A percentile compares a stretch with the other conserved stretches of the same genome.
Conservation (phyloP, 1,284 basidiomycete species). For the Hypsizygus ulmarius region DNA sequence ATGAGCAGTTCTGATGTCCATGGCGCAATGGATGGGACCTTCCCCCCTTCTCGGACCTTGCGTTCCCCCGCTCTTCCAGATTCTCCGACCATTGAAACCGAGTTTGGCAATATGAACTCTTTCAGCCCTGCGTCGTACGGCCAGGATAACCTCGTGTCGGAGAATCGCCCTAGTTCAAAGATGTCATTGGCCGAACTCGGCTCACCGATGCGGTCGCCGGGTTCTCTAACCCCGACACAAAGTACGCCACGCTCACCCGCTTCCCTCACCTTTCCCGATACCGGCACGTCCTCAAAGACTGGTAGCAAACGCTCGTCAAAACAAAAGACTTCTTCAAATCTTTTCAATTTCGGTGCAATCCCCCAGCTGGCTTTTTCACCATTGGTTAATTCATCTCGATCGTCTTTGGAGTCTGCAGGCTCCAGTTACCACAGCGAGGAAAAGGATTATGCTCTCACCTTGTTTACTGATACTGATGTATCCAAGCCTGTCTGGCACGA, state of each 20-base stretch:
- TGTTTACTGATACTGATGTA: slow-evolving; percentile 50
- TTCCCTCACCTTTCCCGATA: slow-evolving; percentile 48
- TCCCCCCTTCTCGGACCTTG: slow-evolving; percentile 42
- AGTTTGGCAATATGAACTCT: slow-evolving; percentile 18
- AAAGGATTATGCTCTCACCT: slow-evolving; percentile 47
- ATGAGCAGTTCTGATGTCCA: slow-evolving; percentile 36
- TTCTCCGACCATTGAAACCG: slow-evolving; percentile 47
- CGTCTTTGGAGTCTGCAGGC: slow-evolving; percentile 72
- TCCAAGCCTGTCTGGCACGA: slow-evolving; percentile 61
- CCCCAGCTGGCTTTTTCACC: slow-evolving; percentile 63
- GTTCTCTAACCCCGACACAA: slow-evolving; percentile 68
- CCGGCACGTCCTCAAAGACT: slow-evolving; percentile 32
- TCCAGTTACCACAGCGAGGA: slow-evolving; percentile 77
- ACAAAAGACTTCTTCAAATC: slow-evolving; percentile 48
- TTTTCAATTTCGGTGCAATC: slow-evolving; percentile 49
- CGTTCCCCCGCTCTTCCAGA: slow-evolving; percentile 61
- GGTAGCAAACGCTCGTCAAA: slow-evolving; percentile 50
- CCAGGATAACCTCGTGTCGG: slow-evolving; percentile 16
- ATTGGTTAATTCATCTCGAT: slow-evolving; percentile 68
- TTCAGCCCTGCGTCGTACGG: slow-evolving; percentile 18
- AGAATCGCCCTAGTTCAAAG: slow-evolving; percentile 45
- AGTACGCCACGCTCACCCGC: slow-evolving; percentile 46
- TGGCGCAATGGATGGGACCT: slow-evolving; percentile 37
- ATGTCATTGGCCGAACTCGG: slow-evolving; percentile 53
- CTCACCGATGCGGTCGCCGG: slow-evolving; percentile 45